Evolutionary conservation across 345 rosid species (phyloP).

Genomic region (Aethionema arabicum): DNA sequence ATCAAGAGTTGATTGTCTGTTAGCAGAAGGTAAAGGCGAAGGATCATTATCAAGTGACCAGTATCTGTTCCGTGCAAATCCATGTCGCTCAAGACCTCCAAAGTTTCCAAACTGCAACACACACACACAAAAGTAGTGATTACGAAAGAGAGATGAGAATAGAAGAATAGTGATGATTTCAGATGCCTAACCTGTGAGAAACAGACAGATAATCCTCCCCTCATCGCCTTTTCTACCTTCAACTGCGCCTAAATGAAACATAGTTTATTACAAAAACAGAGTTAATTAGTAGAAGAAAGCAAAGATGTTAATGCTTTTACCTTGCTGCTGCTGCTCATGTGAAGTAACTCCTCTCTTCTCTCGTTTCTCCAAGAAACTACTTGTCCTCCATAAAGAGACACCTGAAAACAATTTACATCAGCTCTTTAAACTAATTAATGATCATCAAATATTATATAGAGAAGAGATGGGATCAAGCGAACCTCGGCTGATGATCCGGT

Average conservation of each 20-base stretch:
- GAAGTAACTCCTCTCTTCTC: conserved; percentile 76
- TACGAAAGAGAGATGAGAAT: not conserved
- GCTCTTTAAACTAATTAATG: too few relatives aligned
- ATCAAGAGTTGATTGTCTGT: conserved; percentile 74
- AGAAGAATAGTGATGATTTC: conserved; percentile 15
- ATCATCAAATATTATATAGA: not conserved
- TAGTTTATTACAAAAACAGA: conserved; percentile 1
- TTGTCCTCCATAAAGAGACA: conserved; percentile 80
- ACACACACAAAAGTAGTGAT: not conserved
- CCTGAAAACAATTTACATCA: conserved; percentile 83
- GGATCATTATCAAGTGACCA: conserved; percentile 82
- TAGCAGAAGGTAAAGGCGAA: conserved; percentile 69
- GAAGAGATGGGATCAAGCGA: conserved; percentile 6
- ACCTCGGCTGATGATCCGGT: conserved; percentile 84
- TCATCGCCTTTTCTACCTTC: conserved; percentile 67
- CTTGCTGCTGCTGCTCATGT: conserved; percentile 86
- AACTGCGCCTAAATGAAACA: conserved; percentile 49
- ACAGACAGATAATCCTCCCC: conserved; percentile 82
- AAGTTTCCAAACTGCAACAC: conserved; percentile 78
- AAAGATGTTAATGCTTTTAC: conserved; percentile 36
- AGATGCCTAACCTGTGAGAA: conserved; percentile 74
- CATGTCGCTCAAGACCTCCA: conserved; percentile 83
- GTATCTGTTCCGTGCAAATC: conserved; percentile 76
- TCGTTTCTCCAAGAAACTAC: conserved; percentile 91
- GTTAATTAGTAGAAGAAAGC: conserved; percentile 2